phyloP scores from a whole-genome alignment of 352 stramenopile species.

The Pythium brachiatum region DNA sequence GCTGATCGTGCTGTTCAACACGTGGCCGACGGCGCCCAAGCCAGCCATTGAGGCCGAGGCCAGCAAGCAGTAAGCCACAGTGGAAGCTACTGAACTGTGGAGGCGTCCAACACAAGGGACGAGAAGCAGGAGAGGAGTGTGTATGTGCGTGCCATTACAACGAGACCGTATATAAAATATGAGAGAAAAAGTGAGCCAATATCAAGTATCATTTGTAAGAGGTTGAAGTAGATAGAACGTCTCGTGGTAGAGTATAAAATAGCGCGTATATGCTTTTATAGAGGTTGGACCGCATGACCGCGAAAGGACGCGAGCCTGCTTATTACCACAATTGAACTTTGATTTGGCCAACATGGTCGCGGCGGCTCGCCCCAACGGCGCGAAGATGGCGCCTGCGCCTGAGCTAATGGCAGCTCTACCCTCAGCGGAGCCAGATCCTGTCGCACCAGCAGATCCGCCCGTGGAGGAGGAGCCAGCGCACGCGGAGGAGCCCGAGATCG shows the following conservation, averaged over 20 bases:
- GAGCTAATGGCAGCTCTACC: conserved; percentile 10
- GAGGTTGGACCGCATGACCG: conserved; percentile 19
- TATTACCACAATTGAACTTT: background rate
- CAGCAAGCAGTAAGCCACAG: conserved; percentile 19
- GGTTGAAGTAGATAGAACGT: background rate
- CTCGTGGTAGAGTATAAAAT: background rate
- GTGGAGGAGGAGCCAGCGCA: background rate
- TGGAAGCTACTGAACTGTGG: background rate
- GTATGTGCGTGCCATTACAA: background rate
- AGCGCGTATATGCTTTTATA: conserved; percentile 8
- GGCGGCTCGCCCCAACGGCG: conserved; percentile 1
- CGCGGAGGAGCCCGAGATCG: conserved; percentile 50
- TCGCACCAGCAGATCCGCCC: conserved; percentile 6
- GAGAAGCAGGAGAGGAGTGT: background rate
- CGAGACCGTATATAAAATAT: conserved; percentile 11
- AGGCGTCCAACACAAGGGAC: too few relatives aligned
- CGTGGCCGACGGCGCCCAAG: conserved; percentile 56
- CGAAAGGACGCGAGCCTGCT: conserved; percentile 16
- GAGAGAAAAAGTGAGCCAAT: conserved; percentile 4
- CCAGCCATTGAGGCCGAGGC: conserved; percentile 16
- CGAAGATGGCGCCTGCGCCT: background rate
- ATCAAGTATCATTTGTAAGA: background rate
- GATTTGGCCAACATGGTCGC: conserved; percentile 1
- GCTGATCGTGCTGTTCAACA: conserved; percentile 82
- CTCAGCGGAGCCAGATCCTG: conserved; percentile 1